Conservation (phyloP, 2,329 filamentous ascomycete species). For the Penicillium sp. region DNA sequence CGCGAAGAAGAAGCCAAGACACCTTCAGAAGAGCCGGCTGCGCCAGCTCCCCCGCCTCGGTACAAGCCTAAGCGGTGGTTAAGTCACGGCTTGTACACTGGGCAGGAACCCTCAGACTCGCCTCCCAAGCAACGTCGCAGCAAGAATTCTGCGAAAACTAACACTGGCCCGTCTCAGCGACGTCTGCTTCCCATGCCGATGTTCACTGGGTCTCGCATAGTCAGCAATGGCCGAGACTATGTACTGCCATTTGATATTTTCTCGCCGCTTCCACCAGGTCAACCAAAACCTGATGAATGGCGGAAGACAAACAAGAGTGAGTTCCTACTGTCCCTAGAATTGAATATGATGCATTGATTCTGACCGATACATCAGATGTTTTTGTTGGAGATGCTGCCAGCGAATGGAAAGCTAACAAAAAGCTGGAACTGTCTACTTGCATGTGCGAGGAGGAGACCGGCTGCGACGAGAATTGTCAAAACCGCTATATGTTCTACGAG, state of each 20-base stretch:
- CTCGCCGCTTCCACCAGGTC: slow-evolving; percentile 80
- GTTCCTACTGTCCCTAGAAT: slow-evolving; percentile 38
- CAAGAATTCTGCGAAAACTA: slow-evolving; percentile 44
- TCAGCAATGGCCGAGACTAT: slow-evolving; percentile 79
- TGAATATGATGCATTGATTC: not conserved
- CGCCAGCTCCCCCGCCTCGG: slow-evolving; percentile 29
- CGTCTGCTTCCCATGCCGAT: slow-evolving; percentile 75
- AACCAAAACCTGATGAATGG: slow-evolving; percentile 93
- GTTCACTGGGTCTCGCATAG: slow-evolving; percentile 73
- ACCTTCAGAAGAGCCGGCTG: slow-evolving; percentile 29
- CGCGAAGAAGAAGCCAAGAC: slow-evolving; percentile 26
- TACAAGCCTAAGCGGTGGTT: slow-evolving; percentile 75
- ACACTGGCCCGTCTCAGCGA: slow-evolving; percentile 37
- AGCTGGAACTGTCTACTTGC: slow-evolving; percentile 76
- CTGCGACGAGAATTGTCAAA: slow-evolving; percentile 89
- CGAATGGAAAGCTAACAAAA: slow-evolving; percentile 79
- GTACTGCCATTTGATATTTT: slow-evolving; percentile 90
- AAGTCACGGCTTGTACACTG: slow-evolving; percentile 82
- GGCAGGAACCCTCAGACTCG: slow-evolving; percentile 66
- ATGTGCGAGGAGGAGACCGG: slow-evolving; percentile 78
- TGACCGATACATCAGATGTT: slow-evolving; percentile 65
- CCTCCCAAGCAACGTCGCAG: slow-evolving; percentile 58
- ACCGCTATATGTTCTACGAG: slow-evolving; percentile 96
- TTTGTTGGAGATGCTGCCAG: slow-evolving; percentile 84
- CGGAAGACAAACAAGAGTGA: slow-evolving; percentile 88